phyloP scores from a whole-genome alignment of 2,329 filamentous ascomycete species.

The Calonectria ilicicola region DNA sequence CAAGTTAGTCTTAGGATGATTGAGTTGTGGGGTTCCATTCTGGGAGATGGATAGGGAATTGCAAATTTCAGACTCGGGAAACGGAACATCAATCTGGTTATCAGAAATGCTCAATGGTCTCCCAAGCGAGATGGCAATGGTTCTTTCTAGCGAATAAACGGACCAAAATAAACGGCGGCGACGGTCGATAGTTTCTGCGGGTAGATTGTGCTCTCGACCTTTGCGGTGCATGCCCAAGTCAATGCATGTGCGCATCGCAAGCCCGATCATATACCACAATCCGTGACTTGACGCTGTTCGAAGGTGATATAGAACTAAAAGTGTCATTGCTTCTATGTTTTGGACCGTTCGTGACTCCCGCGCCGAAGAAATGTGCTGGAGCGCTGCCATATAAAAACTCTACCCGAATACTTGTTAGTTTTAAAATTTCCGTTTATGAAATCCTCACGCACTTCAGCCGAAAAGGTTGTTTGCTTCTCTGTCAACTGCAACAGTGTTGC shows the following conservation, averaged over 20 bases:
- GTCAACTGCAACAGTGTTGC: background rate
- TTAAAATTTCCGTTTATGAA: too few species aligned
- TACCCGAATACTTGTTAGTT: background rate
- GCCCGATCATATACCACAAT: background rate
- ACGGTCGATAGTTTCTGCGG: background rate
- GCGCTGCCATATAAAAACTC: background rate
- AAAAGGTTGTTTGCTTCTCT: background rate
- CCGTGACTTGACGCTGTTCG: conserved; percentile 1
- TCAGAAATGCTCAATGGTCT: background rate
- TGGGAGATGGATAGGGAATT: background rate
- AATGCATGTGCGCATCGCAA: background rate
- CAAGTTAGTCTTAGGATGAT: background rate
- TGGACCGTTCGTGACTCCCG: background rate
- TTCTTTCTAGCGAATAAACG: background rate
- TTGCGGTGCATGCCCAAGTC: conserved; percentile 1
- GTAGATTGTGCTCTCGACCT: background rate
- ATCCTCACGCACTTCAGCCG: background rate
- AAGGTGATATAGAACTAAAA: background rate
- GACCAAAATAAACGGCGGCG: conserved; percentile 4
- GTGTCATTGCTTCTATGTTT: background rate
- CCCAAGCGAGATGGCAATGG: background rate
- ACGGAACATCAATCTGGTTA: background rate
- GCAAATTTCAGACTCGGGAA: background rate
- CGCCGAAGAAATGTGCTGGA: background rate
- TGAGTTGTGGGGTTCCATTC: background rate